Conservation (phyloP, 306 rosid species). For the Cicer pinnatifidum region DNA sequence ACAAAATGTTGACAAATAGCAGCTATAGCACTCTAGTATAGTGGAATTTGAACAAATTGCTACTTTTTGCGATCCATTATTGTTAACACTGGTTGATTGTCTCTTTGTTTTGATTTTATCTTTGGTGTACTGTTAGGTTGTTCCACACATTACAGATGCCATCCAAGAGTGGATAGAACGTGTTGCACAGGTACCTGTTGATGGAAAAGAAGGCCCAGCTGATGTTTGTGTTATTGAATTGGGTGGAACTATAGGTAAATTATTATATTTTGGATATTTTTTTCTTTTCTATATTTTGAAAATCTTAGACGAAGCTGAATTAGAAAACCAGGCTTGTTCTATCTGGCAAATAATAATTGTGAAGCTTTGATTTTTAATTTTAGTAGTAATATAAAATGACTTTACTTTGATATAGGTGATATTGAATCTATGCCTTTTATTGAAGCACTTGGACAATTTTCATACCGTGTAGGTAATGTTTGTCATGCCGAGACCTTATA, state of each 20-base stretch:
- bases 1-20: too few species aligned
- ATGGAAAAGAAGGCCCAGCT: slow-evolving; percentile 76
- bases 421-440: slow-evolving; percentile 47
- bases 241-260: slow-evolving; percentile 85
- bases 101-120: slow-evolving; percentile 43
- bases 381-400: neutral
- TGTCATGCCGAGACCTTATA: slow-evolving; percentile 20
- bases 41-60: too few species aligned
- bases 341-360: neutral
- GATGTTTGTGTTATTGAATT: slow-evolving; percentile 85
- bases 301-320: neutral
- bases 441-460: slow-evolving; percentile 49
- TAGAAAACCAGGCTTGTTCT: neutral
- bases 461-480: slow-evolving; percentile 47
- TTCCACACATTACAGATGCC: slow-evolving; percentile 83
- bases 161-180: slow-evolving; percentile 86
- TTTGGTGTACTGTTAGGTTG: slow-evolving; percentile 53
- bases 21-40: too few species aligned
- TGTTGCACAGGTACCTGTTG: slow-evolving; percentile 71
- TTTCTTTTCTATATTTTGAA: neutral
- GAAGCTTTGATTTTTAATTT: neutral
- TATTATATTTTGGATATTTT: slow-evolving; percentile 39
- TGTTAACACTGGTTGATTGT: neutral
- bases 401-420: slow-evolving; percentile 39
- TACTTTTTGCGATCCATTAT: too few species aligned